These are phyloP conservation scores for Plasmodium yoelii DNA, from an alignment of 169 alveolate species.

Conservation along the genomic window DNA sequence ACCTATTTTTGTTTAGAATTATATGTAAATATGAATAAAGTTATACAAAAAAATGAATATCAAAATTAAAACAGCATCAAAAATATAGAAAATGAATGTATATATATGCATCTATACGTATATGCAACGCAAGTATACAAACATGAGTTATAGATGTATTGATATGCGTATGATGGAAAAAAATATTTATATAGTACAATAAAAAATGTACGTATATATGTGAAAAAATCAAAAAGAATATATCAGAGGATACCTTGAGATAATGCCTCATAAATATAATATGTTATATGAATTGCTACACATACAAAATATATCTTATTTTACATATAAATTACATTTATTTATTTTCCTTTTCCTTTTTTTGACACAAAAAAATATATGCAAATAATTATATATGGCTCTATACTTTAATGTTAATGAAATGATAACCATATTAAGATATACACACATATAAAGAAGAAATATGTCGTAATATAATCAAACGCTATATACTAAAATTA, in stretches of 20 bases:
- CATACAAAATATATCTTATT: neutral
- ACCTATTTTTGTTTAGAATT: neutral
- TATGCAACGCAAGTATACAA: neutral
- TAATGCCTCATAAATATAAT: conserved; percentile 1
- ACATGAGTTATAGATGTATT: neutral
- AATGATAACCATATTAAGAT: no score
- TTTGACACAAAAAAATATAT: neutral
- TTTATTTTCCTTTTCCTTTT: neutral
- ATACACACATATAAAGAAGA: neutral
- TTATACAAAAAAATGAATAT: conserved; percentile 17
- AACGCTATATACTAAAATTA: neutral
- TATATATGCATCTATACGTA: neutral
- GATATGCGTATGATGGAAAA: neutral
- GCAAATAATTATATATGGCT: neutral
- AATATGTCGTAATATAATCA: neutral
- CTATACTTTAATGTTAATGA: no score
- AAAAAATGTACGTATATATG: neutral
- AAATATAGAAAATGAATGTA: neutral
- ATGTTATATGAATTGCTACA: conserved; percentile 4
- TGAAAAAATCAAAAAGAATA: neutral
- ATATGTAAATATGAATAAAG: conserved; percentile 7
- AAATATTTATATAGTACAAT: conserved; percentile 16
- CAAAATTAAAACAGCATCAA: neutral
- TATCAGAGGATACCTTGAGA: conserved; percentile 5
- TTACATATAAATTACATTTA: neutral